Percentiles rank a stretch among this genome's conserved stretches.
Conservation (phyloP, 257 asterid genomes). For the Nemophila menziesii region DNA sequence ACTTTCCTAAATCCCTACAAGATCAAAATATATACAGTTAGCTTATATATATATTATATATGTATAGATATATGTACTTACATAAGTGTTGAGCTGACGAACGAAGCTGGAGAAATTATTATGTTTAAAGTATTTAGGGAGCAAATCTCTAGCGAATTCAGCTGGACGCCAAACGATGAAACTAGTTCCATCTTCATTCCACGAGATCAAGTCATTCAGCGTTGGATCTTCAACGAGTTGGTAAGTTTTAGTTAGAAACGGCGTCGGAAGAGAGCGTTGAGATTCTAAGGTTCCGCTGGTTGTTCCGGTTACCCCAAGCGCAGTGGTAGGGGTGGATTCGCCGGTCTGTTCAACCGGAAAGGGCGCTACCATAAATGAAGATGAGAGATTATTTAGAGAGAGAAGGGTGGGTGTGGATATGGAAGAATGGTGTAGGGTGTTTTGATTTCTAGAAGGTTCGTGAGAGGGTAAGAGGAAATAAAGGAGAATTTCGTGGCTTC, state of each 20-base stretch:
- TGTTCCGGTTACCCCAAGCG: background rate
- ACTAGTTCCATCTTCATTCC: constrained; percentile 78
- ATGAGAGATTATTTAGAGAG: background rate
- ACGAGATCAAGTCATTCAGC: constrained; percentile 61
- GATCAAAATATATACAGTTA: background rate
- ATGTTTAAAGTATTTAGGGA: constrained; percentile 80
- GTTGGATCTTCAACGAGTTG: constrained; percentile 67
- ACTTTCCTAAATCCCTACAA: constrained; percentile 79
- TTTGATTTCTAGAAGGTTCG: constrained; percentile 25
- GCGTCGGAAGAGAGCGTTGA: constrained; percentile 66
- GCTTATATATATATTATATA: background rate
- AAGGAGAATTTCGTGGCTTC: background rate
- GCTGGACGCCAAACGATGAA: constrained; percentile 88
- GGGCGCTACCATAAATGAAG: constrained; percentile 7
- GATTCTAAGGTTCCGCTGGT: constrained; percentile 26
- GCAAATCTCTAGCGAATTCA: constrained; percentile 73
- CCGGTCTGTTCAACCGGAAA: constrained; percentile 26
- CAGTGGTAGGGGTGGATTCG: constrained; percentile 13
- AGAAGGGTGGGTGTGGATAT: background rate
- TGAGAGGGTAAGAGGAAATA: background rate
- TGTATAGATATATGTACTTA: constrained; percentile 1
- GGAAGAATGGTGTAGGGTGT: background rate
- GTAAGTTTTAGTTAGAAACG: constrained; percentile 71
- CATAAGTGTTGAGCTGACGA: constrained; percentile 82
- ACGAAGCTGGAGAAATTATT: constrained; percentile 91